These are phyloP conservation scores for Botryotinia narcissicola DNA, from an alignment of 2,329 filamentous ascomycete genomes.

Conservation along the genomic window DNA sequence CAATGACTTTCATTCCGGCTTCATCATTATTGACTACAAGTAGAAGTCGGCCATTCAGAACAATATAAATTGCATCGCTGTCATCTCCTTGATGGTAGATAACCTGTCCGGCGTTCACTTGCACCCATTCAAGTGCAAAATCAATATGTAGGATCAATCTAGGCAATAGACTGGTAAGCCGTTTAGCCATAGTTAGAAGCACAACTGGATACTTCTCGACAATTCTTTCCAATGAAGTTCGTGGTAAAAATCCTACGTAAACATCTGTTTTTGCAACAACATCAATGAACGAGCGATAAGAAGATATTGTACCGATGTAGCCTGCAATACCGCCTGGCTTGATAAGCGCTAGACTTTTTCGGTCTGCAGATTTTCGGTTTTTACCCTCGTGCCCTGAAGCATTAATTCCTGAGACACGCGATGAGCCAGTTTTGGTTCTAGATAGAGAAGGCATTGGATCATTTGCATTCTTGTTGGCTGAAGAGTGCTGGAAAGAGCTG, in stretches of 20 bases:
- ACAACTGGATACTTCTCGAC: constrained; percentile 92
- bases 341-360: constrained; percentile 80
- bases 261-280: constrained; percentile 98
- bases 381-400: constrained; percentile 35
- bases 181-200: constrained; percentile 91
- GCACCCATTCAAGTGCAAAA: constrained; percentile 97
- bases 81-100: constrained; percentile 93
- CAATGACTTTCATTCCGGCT: constrained; percentile 79
- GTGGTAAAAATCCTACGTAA: constrained; percentile 91
- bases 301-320: constrained; percentile 91
- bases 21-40: constrained; percentile 79
- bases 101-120: constrained; percentile 91
- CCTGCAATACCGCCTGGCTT: constrained; percentile 93
- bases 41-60: constrained; percentile 87
- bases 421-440: constrained; percentile 45
- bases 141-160: constrained; percentile 93
- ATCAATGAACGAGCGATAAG: constrained; percentile 93
- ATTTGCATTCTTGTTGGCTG: constrained; percentile 29
- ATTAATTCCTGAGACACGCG: constrained; percentile 32
- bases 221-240: constrained; percentile 81
- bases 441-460: constrained; percentile 47
- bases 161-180: constrained; percentile 84
- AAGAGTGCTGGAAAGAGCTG: constrained; percentile 28
- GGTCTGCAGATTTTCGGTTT: constrained; percentile 49
- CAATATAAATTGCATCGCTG: constrained; percentile 97